These are phyloP conservation scores for Isoetes taiwanensis DNA, from an alignment of 75 land plant species.

Conservation along the genomic window DNA sequence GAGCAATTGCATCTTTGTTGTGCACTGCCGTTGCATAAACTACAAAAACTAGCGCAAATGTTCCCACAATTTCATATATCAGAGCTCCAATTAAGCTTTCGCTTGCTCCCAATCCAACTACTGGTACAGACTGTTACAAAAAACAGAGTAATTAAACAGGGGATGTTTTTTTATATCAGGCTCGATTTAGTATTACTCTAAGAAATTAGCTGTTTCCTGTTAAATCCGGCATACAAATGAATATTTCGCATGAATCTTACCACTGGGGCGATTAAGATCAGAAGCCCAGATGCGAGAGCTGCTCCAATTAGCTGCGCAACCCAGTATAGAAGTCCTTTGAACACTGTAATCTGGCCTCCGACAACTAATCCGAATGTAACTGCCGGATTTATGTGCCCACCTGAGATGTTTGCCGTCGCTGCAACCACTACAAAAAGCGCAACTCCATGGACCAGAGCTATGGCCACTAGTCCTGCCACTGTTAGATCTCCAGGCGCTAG, in stretches of 20 bases:
- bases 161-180: too few relatives aligned
- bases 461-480: constrained; percentile 38
- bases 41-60: background rate
- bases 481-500: constrained; percentile 8
- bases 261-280: constrained; percentile 38
- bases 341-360: constrained; percentile 51
- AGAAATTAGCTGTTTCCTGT: too few relatives aligned
- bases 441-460: constrained; percentile 56
- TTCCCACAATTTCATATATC: background rate
- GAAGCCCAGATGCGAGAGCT: constrained; percentile 40
- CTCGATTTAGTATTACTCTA: too few relatives aligned
- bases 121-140: too few relatives aligned
- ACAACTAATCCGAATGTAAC: constrained; percentile 61
- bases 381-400: constrained; percentile 68
- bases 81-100: too few relatives aligned
- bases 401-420: constrained; percentile 53
- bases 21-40: constrained; percentile 1
- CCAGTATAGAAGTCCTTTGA: constrained; percentile 42
- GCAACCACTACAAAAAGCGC: constrained; percentile 50
- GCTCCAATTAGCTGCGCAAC: constrained; percentile 47
- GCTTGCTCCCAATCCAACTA: too few relatives aligned
- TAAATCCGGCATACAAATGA: too few relatives aligned
- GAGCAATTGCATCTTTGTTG: background rate
- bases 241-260: too few relatives aligned
- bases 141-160: too few relatives aligned